Conservation (phyloP, 164 flowering plant genomes). For the Annona squamosa region DNA sequence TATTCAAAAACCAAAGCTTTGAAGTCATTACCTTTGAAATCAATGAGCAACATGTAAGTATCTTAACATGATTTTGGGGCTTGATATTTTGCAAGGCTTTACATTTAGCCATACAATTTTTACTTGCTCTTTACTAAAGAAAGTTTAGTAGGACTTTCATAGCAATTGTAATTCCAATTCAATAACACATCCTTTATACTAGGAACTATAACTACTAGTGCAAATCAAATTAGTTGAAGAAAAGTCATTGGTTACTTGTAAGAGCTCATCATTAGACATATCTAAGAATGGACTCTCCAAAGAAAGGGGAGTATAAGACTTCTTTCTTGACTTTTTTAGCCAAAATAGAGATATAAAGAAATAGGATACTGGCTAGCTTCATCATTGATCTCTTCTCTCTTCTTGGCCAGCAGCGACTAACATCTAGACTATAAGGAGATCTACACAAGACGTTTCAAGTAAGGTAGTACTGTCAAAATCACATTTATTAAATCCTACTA, state of each 20-base stretch:
- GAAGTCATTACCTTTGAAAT: not conserved
- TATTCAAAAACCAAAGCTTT: not conserved
- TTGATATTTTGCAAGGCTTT: not conserved
- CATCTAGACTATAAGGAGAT: too few species aligned
- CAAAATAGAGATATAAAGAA: not conserved
- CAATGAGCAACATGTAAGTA: not conserved
- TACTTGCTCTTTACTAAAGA: not conserved
- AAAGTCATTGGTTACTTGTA: not conserved
- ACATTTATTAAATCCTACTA: too few species aligned
- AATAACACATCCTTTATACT: not conserved
- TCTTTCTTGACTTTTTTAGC: not conserved
- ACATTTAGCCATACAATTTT: not conserved
- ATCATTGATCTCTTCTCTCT: too few species aligned
- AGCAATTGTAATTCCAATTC: not conserved
- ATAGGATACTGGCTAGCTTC: not conserved
- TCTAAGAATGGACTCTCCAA: not conserved
- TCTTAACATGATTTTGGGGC: not conserved
- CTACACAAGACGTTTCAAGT: too few species aligned
- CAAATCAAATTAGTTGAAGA: constrained; percentile 1
- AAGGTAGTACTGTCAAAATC: too few species aligned
- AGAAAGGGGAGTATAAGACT: not conserved
- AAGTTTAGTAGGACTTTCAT: not conserved
- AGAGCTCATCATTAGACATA: not conserved
- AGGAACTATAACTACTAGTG: not conserved
- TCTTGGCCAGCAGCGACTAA: too few species aligned